Evolutionary conservation across 768 basidiomycete genomes (phyloP), one percentile per base, ranked within the genome.

Genomic region (Leccinum uliginosum): DNA sequence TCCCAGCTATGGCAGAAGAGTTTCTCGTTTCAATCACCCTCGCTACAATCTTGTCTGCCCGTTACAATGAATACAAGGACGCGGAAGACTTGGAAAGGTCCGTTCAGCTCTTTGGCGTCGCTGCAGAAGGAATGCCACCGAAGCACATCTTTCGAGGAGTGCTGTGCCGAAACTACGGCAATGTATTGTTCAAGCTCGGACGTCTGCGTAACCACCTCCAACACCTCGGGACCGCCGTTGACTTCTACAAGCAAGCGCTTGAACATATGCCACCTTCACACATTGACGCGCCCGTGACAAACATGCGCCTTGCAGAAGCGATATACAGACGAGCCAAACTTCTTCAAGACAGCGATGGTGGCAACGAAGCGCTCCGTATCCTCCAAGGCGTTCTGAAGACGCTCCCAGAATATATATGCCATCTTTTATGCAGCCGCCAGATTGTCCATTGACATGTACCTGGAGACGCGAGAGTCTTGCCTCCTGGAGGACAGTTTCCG

Each of bases 11-110:
- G 17, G 14, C 17, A 0, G 58, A 65, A 11, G 48, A 54, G 3
- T 63, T 63, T 21, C 15, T 53, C 4, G 17, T 46, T 30, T n/a
- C 24, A 1, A 45, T 27, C 23, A 0, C 2, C 23, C 56, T 68
- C 14, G 67, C 62, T 21, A 59, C 56, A 12, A 2, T 52, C 9
- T 35, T 68, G 19, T 58, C 26, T n/a, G 10, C 11, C 19, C 67
- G 68, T 51, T 59, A 56, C 34, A 0, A 4, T 4, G 50, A 48
- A 38, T 6, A 10, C 14, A 1, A 21, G 21, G 14, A 56, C 17
- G 6, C 52, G 27, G 30, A 40, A 21, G 67, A 70, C 51, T 27
- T 68, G 43, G 57, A 58, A 35, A 50, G 52, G 19, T 59, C 53
- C 30, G 35, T 68, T 35, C 17, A 60, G 26, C 29, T 61, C 19